Evolutionary conservation across 139 green algal species (phyloP).

Genomic region (Raphidocelis subcapitata): DNA sequence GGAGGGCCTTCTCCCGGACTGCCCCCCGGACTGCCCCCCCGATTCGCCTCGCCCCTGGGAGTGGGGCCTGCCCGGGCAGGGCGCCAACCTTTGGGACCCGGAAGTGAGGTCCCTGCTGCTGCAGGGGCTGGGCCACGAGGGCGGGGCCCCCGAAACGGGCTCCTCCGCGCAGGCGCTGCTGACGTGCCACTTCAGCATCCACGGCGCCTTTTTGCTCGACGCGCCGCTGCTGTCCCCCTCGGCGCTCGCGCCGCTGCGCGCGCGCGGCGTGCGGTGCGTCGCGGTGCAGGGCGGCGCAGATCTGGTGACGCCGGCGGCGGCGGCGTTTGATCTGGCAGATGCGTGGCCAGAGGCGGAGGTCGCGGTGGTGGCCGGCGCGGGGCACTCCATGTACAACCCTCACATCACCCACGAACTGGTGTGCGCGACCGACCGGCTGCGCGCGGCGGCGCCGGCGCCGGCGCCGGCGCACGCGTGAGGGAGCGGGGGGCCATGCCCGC

Average conservation of each 20-base stretch:
- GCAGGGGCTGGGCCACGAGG: slow-evolving; percentile 15
- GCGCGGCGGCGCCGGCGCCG: not conserved
- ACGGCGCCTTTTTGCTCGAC: slow-evolving; percentile 40
- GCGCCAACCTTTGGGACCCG: slow-evolving; percentile 11
- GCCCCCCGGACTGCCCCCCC: too few relatives aligned
- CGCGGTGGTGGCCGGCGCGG: slow-evolving; percentile 43
- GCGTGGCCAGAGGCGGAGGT: slow-evolving; percentile 60
- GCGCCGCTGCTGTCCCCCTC: slow-evolving; percentile 36
- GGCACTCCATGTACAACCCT: slow-evolving; percentile 64
- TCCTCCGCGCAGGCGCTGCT: slow-evolving; percentile 55
- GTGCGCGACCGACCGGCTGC: slow-evolving; percentile 45
- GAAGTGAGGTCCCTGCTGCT: slow-evolving; percentile 3
- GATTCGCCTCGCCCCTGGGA: slow-evolving; percentile 1
- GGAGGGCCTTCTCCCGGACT: too few relatives aligned
- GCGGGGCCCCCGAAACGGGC: not conserved
- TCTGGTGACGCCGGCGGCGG: slow-evolving; percentile 59
- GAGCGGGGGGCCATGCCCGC: too few relatives aligned
- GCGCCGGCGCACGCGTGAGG: not conserved
- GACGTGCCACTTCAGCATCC: slow-evolving; percentile 61
- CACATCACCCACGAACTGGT: slow-evolving; percentile 55
- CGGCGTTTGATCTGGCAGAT: slow-evolving; percentile 44
- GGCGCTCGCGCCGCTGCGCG: not conserved
- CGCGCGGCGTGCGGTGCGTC: slow-evolving; percentile 30
- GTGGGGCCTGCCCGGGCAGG: slow-evolving; percentile 9
- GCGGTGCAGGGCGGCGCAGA: slow-evolving; percentile 64